Evolutionary conservation across 2,329 filamentous ascomycete species (phyloP).

Genomic region (Gyromitra esculenta): DNA sequence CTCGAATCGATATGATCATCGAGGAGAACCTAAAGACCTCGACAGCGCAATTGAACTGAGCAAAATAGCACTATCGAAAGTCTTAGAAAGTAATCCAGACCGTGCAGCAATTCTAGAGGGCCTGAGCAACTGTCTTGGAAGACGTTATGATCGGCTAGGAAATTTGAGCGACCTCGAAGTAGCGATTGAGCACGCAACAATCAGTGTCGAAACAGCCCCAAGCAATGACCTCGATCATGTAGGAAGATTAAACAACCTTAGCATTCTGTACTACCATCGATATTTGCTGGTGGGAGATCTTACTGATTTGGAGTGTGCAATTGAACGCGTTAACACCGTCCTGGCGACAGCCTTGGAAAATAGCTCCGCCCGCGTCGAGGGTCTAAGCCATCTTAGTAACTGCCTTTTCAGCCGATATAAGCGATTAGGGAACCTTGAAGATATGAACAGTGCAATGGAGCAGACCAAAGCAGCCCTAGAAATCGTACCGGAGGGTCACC

Average conservation of each 20-base stretch:
- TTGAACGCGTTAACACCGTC: background rate
- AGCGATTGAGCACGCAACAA: background rate
- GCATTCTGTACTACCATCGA: background rate
- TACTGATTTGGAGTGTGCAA: background rate
- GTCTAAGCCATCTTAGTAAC: background rate
- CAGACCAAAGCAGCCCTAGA: background rate
- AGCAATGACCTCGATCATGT: background rate
- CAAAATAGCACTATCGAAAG: background rate
- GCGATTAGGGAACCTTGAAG: background rate
- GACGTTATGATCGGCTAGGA: background rate
- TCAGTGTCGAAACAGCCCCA: too few species aligned
- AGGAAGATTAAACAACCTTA: background rate
- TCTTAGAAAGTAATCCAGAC: background rate
- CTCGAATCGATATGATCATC: background rate
- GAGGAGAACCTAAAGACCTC: background rate
- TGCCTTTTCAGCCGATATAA: background rate
- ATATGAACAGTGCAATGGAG: background rate
- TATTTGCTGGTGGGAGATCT: background rate
- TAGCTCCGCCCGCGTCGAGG: background rate
- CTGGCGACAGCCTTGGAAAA: background rate
- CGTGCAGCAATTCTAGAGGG: background rate
- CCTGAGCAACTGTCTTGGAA: background rate
- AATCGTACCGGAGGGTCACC: background rate
- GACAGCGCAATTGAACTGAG: background rate
- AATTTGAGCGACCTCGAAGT: slow-evolving; percentile 28